Evolutionary conservation across 805 yeast species (phyloP), one percentile per base, ranked within the genome.

Genomic region (Teunomyces barrocoloradensis): DNA sequence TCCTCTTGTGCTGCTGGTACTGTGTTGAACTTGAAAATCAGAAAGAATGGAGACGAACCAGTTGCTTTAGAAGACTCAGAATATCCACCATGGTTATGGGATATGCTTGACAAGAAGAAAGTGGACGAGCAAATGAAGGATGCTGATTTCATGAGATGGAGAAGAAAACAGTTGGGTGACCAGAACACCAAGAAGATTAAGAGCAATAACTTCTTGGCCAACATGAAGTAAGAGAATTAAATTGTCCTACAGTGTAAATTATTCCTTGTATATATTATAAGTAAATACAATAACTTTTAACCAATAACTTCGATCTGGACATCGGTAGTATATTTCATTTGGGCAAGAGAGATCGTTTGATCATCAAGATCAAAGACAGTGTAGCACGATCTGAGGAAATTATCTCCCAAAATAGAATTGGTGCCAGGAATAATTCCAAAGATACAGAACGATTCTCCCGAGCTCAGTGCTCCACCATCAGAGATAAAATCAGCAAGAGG

Each of bases 1-100:
- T 81, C 84, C 7, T 75, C 82, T 45, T 79, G 91, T 63, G 66
- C 76, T 55, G 84, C 87, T 44, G 90, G 98, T 50, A 85, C 94
- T 0, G 74, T 78, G 7, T 71, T 87, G 51, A 84, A 85, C 53
- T 69, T 90, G 58, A 86, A 87, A 57, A 77, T 92, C 38, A 80
- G 80, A 61, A 90, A 89, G 61, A 75, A 77, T 32, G 95, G 92
- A n/a, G 81, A 84, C 50, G 97, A 90, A 56, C 89, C 95, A 6
- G 82, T 89, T 4, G 98, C 98, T 1, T 66, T 86, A 46, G 89
- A 85, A 51, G 98, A 94, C 63, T 74, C 74, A 33, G 96, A 91
- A 58, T 92, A 92, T 62, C 99, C 99, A 4, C 87, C 78, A 39
- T 92, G 99, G 99, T 75, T 92, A 45, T 94, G 98, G 98, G 80